These are phyloP conservation scores for Marchantia paleacea DNA, from an alignment of 225 moss, liverwort and hornwort genomes.

Conservation along the genomic window DNA sequence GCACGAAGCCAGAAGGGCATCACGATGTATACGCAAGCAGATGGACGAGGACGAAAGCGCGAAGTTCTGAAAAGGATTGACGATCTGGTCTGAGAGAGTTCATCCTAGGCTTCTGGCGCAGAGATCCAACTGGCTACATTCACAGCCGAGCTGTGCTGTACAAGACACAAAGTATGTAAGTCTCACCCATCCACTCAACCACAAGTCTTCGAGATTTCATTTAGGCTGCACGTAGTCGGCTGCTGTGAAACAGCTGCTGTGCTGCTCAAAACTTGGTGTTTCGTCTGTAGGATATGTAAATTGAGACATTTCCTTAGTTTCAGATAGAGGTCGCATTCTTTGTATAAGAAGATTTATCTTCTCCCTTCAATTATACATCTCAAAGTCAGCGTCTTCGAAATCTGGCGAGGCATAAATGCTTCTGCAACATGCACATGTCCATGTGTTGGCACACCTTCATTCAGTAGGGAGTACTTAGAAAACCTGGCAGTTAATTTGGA, in stretches of 20 bases:
- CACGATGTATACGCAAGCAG: background rate
- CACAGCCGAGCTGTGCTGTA: background rate
- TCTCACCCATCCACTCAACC: background rate
- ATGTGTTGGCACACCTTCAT: background rate
- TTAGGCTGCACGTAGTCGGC: background rate
- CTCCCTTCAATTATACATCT: background rate
- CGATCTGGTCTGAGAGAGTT: background rate
- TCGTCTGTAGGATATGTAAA: slow-evolving; percentile 2
- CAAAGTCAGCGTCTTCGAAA: background rate
- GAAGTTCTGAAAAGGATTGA: background rate
- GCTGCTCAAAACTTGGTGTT: background rate
- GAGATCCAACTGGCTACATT: background rate
- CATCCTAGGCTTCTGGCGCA: no score
- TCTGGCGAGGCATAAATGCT: background rate
- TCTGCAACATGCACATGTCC: background rate
- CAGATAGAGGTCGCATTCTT: slow-evolving; percentile 12
- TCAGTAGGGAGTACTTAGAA: background rate
- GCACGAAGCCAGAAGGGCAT: background rate
- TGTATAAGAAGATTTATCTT: slow-evolving; percentile 14
- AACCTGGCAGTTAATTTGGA: background rate
- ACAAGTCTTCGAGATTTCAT: background rate
- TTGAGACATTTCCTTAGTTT: slow-evolving; percentile 12
- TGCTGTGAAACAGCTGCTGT: background rate
- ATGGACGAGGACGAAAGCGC: background rate
- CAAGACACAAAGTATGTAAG: slow-evolving; percentile 4